A percentile compares a stretch with the other conserved stretches of the same genome.
Conservation (phyloP, 164 flowering plant genomes). For the Litsea cubeba region DNA sequence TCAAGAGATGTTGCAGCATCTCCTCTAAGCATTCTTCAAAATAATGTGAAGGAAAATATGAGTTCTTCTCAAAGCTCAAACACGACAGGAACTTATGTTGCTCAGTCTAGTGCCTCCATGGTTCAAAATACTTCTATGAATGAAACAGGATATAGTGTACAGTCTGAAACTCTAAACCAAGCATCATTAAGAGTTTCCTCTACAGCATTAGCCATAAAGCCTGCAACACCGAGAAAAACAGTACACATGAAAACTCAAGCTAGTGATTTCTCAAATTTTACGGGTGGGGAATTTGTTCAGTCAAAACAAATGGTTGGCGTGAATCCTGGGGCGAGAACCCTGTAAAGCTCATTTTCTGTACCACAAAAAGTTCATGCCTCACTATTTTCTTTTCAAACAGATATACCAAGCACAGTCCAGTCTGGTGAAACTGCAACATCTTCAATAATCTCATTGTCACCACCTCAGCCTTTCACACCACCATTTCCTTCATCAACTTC, state of each 20-base stretch:
- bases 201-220: conserved; percentile 15
- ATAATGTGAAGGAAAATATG: conserved; percentile 11
- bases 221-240: conserved; percentile 14
- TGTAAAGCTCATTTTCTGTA: conserved; percentile 12
- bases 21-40: conserved; percentile 14
- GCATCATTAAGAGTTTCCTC: conserved; percentile 10
- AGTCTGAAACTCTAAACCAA: conserved; percentile 19
- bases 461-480: conserved; percentile 9
- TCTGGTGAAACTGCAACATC: conserved; percentile 20
- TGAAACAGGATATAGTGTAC: conserved; percentile 18
- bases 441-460: conserved; percentile 8
- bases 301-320: conserved; percentile 15
- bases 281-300: conserved; percentile 11
- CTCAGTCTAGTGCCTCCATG: conserved; percentile 12
- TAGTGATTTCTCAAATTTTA: conserved; percentile 16
- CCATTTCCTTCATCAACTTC: conserved; percentile 5
- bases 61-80: conserved; percentile 20
- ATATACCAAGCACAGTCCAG: conserved; percentile 22
- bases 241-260: conserved; percentile 2
- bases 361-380: conserved; percentile 16
- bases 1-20: conserved; percentile 14
- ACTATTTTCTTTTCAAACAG: conserved; percentile 9
- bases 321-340: conserved; percentile 16
- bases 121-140: conserved; percentile 12
- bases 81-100: conserved; percentile 10